Evolutionary conservation across 441 rosid genomes (phyloP).

Genomic region (Hypseocharis bilobata): DNA sequence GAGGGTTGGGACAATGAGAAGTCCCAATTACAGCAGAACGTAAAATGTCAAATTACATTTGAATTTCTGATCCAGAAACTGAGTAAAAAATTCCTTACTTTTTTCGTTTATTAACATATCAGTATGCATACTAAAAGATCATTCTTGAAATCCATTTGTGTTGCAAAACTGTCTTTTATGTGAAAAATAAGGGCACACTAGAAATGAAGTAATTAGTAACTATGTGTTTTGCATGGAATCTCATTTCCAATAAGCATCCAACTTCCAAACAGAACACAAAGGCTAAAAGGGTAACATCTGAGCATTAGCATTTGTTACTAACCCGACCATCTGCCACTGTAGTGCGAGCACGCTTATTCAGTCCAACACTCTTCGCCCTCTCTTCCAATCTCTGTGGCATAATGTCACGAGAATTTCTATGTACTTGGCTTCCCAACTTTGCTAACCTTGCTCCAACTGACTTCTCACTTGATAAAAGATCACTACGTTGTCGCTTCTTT

Average conservation of each 20-base stretch:
- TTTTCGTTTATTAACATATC: background rate
- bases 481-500: conserved; percentile 45
- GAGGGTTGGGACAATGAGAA: background rate
- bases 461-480: conserved; percentile 33
- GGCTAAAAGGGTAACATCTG: background rate
- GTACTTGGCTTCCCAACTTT: conserved; percentile 36
- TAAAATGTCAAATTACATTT: background rate
- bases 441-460: conserved; percentile 30
- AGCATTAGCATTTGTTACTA: conserved; percentile 17
- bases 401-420: conserved; percentile 35
- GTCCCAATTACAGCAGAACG: background rate
- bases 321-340: conserved; percentile 49
- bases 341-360: conserved; percentile 44
- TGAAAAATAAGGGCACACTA: background rate
- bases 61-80: background rate
- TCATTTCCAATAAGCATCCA: no score
- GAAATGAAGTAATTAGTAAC: no score
- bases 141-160: background rate
- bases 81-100: background rate
- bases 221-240: no score
- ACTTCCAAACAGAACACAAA: background rate
- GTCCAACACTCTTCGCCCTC: conserved; percentile 35
- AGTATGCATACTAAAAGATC: background rate
- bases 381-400: conserved; percentile 44
- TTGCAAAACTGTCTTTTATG: background rate